Conservation (phyloP, 176 grass and related monocot genomes). For the maize (Zea mays) region DNA sequence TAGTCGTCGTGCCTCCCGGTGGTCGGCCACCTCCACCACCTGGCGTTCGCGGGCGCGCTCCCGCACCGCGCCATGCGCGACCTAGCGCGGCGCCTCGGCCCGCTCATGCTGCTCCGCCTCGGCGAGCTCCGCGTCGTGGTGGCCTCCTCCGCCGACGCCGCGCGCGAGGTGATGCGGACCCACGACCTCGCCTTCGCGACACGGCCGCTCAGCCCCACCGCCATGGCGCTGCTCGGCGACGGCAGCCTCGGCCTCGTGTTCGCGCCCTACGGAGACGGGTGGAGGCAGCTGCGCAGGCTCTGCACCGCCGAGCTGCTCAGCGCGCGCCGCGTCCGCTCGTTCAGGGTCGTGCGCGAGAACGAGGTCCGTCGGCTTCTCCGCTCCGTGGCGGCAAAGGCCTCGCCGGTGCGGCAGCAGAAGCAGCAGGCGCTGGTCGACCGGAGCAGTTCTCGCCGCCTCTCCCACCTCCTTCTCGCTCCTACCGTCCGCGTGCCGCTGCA, state of each 20-base stretch:
- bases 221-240: neutral
- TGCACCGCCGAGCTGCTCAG: too few species aligned
- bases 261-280: too few species aligned
- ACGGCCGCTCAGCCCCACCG: neutral
- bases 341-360: too few species aligned
- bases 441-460: too few species aligned
- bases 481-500: too few species aligned
- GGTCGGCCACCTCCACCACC: conserved; percentile 22
- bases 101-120: neutral
- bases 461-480: too few species aligned
- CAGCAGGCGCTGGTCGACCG: neutral
- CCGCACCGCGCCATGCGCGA: conserved; percentile 14
- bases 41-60: neutral
- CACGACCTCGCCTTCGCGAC: neutral
- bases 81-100: neutral
- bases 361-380: too few species aligned
- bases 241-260: too few species aligned
- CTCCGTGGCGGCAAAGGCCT: too few species aligned
- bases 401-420: too few species aligned
- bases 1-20: neutral
- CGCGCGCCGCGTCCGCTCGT: too few species aligned
- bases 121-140: neutral
- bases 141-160: neutral
- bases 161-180: neutral
- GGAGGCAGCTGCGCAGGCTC: too few species aligned